Percentiles rank a stretch among this genome's conserved stretches.
These are phyloP conservation scores for Pogostemon cablin DNA, from an alignment of 257 asterid genomes.

Conservation along the genomic window DNA sequence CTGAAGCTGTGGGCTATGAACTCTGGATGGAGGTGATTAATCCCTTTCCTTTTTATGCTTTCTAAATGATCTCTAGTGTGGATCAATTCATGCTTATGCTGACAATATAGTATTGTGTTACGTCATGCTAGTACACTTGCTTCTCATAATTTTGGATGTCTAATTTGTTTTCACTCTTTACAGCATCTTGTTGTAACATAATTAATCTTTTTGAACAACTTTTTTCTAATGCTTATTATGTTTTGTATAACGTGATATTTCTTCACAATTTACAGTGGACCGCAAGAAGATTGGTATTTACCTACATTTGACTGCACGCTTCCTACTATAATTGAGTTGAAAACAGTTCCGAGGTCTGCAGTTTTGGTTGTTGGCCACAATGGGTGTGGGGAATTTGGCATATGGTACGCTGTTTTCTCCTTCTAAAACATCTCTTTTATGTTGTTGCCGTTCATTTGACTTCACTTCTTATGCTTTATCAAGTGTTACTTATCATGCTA, in stretches of 20 bases:
- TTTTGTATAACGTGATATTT: background rate
- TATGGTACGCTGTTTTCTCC: constrained; percentile 61
- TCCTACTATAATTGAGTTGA: constrained; percentile 66
- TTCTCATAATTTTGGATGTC: constrained; percentile 18
- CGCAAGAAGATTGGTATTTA: constrained; percentile 56
- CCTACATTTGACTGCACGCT: constrained; percentile 61
- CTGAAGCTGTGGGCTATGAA: constrained; percentile 87
- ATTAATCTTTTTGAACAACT: background rate
- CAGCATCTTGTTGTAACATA: background rate
- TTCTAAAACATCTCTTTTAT: background rate
- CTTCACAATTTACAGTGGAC: constrained; percentile 59
- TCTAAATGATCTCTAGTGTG: constrained; percentile 12
- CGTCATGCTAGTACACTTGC: constrained; percentile 12
- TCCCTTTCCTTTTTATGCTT: constrained; percentile 23
- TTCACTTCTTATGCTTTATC: background rate
- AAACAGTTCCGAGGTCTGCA: constrained; percentile 68
- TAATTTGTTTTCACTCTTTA: constrained; percentile 15
- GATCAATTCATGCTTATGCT: constrained; percentile 17
- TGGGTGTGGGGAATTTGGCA: constrained; percentile 74
- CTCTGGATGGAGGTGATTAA: constrained; percentile 83
- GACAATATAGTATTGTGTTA: constrained; percentile 17
- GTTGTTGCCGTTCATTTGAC: background rate
- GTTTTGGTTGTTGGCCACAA: constrained; percentile 79
- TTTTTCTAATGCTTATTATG: constrained; percentile 8
- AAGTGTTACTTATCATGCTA: constrained; percentile 14